Evolutionary conservation across 2,329 filamentous ascomycete species (phyloP).

Genomic region (Esteya vermicola): DNA sequence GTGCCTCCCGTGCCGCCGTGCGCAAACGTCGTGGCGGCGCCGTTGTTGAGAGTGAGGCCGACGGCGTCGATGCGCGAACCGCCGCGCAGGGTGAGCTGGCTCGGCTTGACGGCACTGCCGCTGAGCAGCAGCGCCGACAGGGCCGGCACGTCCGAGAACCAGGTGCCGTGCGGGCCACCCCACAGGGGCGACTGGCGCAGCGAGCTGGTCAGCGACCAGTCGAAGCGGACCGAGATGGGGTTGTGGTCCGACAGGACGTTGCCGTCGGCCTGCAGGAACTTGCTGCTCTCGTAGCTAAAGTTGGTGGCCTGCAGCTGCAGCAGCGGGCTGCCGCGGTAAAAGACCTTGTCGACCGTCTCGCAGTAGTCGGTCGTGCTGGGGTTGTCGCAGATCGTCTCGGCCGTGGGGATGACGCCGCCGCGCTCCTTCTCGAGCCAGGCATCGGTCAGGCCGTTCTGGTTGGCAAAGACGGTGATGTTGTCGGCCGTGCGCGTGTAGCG

Average conservation of each 20-base stretch:
- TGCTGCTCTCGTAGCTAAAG: conserved; percentile 39
- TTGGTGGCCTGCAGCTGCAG: conserved; percentile 29
- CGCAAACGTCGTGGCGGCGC: conserved; percentile 27
- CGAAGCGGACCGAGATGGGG: conserved; percentile 42
- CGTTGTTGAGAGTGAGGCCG: conserved; percentile 30
- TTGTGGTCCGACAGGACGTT: conserved; percentile 50
- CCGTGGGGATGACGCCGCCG: conserved; percentile 28
- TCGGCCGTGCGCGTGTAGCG: conserved; percentile 45
- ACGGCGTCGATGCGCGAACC: conserved; percentile 35
- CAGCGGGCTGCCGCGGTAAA: conserved; percentile 38
- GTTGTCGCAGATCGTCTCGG: conserved; percentile 38
- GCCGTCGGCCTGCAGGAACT: conserved; percentile 43
- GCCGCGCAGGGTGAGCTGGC: conserved; percentile 30
- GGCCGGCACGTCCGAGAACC: conserved; percentile 39
- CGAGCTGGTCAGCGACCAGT: conserved; percentile 22
- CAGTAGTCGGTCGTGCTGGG: conserved; percentile 38
- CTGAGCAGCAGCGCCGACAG: conserved; percentile 14
- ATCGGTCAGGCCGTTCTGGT: conserved; percentile 39
- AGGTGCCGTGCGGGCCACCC: conserved; percentile 34
- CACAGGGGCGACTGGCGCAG: conserved; percentile 30
- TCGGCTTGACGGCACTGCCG: conserved; percentile 15
- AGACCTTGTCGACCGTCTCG: conserved; percentile 54
- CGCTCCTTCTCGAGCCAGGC: conserved; percentile 43
- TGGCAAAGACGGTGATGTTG: conserved; percentile 33
- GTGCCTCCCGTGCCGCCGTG: conserved; percentile 41